These are phyloP conservation scores for Plasmodium ovale DNA, from an alignment of 169 alveolate species.

Conservation along the genomic window DNA sequence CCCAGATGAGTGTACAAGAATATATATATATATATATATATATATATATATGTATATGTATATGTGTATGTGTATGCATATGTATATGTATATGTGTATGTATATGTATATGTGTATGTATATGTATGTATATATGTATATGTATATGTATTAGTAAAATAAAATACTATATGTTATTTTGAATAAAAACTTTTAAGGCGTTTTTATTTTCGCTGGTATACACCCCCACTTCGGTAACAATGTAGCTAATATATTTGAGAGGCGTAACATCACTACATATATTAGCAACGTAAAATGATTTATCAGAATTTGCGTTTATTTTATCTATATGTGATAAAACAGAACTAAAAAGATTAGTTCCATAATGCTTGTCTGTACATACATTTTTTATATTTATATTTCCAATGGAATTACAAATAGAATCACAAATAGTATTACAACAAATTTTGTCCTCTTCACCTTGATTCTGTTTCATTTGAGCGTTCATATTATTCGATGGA, in stretches of 20 bases:
- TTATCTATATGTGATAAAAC: conserved; percentile 66
- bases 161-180: conserved; percentile 33
- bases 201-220: conserved; percentile 73
- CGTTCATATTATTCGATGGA: conserved; percentile 10
- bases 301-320: conserved; percentile 63
- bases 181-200: conserved; percentile 62
- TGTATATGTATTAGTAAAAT: not conserved
- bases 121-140: not conserved
- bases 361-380: conserved; percentile 64
- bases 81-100: not conserved
- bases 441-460: conserved; percentile 27
- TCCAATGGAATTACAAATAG: conserved; percentile 68
- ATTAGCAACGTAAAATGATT: conserved; percentile 75
- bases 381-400: conserved; percentile 67
- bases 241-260: conserved; percentile 62
- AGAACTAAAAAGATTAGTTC: conserved; percentile 56
- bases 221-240: conserved; percentile 75
- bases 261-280: conserved; percentile 76
- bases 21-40: conserved; percentile 3
- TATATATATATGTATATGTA: not conserved
- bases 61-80: not conserved
- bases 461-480: conserved; percentile 10
- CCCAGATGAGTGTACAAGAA: not conserved
- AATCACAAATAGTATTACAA: conserved; percentile 58
- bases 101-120: not conserved